phyloP scores from a whole-genome alignment of 2,329 filamentous ascomycete genomes.

The Phialocephala sp. region DNA sequence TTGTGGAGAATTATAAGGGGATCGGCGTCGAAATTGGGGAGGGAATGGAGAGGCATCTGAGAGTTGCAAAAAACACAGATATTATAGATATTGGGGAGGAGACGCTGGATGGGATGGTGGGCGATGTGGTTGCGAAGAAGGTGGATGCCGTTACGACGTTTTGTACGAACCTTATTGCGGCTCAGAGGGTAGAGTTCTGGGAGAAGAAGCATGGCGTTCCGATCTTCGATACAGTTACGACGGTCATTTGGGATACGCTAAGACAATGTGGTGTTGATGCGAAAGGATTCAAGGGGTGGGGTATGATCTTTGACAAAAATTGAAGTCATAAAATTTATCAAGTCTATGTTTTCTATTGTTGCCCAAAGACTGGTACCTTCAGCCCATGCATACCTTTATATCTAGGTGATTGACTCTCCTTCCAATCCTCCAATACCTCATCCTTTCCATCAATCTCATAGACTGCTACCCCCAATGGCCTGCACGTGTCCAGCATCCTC shows the following conservation, averaged over 20 bases:
- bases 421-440: constrained; percentile 65
- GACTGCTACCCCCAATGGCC: constrained; percentile 76
- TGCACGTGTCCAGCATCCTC: constrained; percentile 72
- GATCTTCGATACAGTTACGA: constrained; percentile 50
- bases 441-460: constrained; percentile 63
- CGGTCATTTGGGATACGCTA: constrained; percentile 50
- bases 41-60: constrained; percentile 44
- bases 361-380: constrained; percentile 38
- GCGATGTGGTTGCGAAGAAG: constrained; percentile 29
- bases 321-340: background rate
- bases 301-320: constrained; percentile 42
- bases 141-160: constrained; percentile 47
- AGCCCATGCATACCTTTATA: constrained; percentile 74
- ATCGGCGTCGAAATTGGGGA: constrained; percentile 44
- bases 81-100: constrained; percentile 46
- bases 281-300: constrained; percentile 44
- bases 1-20: constrained; percentile 44
- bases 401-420: constrained; percentile 59
- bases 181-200: constrained; percentile 47
- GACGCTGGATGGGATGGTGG: constrained; percentile 38
- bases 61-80: constrained; percentile 46
- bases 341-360: constrained; percentile 15
- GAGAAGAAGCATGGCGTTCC: constrained; percentile 45
- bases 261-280: constrained; percentile 42
- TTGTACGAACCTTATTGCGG: constrained; percentile 51